Base-by-base conservation (phyloP, 352 stramenopile species). In the Pythium aquatile region DNA sequence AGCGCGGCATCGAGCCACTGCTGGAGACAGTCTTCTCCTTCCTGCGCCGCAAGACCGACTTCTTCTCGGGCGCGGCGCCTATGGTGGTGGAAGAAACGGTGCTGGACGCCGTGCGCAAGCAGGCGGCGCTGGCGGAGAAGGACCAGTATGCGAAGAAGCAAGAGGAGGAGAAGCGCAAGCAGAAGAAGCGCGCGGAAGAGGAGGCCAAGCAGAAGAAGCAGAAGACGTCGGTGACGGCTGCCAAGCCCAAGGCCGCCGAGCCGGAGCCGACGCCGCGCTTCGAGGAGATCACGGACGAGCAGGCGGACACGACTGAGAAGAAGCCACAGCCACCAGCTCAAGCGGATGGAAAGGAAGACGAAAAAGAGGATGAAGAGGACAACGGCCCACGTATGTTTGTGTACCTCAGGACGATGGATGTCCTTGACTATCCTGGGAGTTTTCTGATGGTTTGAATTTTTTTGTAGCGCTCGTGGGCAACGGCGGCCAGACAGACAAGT, bases 21-120 rank as follows among this genome's bases (percentile, higher is more conserved):
- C 88, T 99, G 70, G 94, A 99, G 66, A 98, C 94, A 1, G 88
- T 99, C 26, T 99, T 99, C 76, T 98, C 94, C 1, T 99, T 99
- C 73, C 75, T 99, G 63, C 87, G 97, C 26, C 95, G 97, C 57
- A 99, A 99, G 79, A 99, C 97, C 17, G 98, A 99, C 81, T 99
- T 99, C 70, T 99, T 99, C 75, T 82, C 94, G 8, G 97, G 97
- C 10, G 95, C 93, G 51, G 65, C 72, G n/a, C 65, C 84, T 20
- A 70, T 85, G 40, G 61, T 88, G 59, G 72, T 96, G 44, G 88
- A 97, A 68, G 70, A 87, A 39, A 94, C 77, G 42, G 87, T 98
- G 14, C 79, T 98, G 57, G 77, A 93, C 54, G 87, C 97, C 9
- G 74, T 98, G 32, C 76, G 92, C 62, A 98, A 98, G 77, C 96